Evolutionary conservation across 2,329 filamentous ascomycete genomes (phyloP), one percentile per base, ranked within the genome.

Genomic region (Helminthosporium solani): DNA sequence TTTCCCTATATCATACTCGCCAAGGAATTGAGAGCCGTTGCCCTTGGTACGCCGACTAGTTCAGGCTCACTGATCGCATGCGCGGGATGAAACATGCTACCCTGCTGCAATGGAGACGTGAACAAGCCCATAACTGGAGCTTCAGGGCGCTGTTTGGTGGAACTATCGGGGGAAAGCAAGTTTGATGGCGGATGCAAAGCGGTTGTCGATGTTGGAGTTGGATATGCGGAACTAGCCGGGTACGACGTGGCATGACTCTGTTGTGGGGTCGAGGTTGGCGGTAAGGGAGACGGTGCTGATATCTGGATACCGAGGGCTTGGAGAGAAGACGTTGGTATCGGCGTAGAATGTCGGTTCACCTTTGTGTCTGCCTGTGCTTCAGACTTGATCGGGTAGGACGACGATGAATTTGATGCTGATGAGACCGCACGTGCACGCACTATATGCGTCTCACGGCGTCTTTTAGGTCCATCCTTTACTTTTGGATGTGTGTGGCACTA

Each of bases 401-500:
- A 66, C 15, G 67, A 67, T 0, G 62, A 59, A 18, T 65, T 54
- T 14, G 66, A 69, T 16, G 65, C 57, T 9, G 66, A 69, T 7
- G 66, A 70, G 9, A 53, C 63, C 15, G 68, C 64, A 42, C 68
- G 67, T 43, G 62, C 61, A 33, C 68, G 67, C 19, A 66, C 63
- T 23, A 64, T 59, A 25, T 68, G 59, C 7, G 70, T 70, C 61
- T 72, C 70, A 52, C 70, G 68, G 36, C 70, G 70, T 43, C 70
- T 58, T 48, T 72, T 73, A 25, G 70, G 70, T 8, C 68, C 69
- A 46, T 73, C 70, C 58, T 72, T 72, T 42, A 72, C 69, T 57
- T 73, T 73, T 8, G 70, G 68, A 44, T 72, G 70, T 2, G 69
- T 71, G 56, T 73, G 70, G 53, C 70, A 73, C 70, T 72, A 44